Evolutionary conservation across 352 stramenopile species (phyloP).

Genomic region (Elongisporangium undulatum): DNA sequence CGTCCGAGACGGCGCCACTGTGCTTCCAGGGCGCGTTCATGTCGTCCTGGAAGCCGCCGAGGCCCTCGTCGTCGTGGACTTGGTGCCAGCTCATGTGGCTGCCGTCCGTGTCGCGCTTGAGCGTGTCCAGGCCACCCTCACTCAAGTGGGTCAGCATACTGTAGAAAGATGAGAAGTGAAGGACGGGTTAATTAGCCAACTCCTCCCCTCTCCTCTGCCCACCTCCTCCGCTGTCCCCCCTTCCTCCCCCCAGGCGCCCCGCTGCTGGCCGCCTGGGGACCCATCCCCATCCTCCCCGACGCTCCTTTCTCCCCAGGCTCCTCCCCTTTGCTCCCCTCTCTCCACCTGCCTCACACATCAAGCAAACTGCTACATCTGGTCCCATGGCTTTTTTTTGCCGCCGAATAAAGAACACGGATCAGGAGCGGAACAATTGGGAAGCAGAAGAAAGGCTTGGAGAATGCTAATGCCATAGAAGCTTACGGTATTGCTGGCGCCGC

Average conservation of each 20-base stretch:
- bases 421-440: neutral
- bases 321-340: neutral
- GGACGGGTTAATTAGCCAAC: neutral
- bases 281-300: neutral
- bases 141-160: conserved; percentile 23
- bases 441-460: neutral
- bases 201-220: neutral
- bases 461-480: neutral
- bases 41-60: neutral
- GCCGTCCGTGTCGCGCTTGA: conserved; percentile 11
- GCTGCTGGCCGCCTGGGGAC: neutral
- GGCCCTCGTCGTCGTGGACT: conserved; percentile 12
- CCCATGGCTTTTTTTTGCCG: neutral
- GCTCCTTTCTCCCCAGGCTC: neutral
- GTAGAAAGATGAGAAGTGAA: conserved; percentile 34
- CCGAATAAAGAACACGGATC: neutral
- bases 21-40: neutral
- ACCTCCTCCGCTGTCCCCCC: neutral
- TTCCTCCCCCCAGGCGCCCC: neutral
- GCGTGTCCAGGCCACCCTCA: conserved; percentile 8
- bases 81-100: conserved; percentile 2
- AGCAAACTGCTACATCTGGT: neutral
- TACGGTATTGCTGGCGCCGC: no score
- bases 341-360: neutral
- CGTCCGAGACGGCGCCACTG: neutral